These are phyloP conservation scores for Chlorella sorokiniana DNA, from an alignment of 139 green algal species.

Conservation along the genomic window DNA sequence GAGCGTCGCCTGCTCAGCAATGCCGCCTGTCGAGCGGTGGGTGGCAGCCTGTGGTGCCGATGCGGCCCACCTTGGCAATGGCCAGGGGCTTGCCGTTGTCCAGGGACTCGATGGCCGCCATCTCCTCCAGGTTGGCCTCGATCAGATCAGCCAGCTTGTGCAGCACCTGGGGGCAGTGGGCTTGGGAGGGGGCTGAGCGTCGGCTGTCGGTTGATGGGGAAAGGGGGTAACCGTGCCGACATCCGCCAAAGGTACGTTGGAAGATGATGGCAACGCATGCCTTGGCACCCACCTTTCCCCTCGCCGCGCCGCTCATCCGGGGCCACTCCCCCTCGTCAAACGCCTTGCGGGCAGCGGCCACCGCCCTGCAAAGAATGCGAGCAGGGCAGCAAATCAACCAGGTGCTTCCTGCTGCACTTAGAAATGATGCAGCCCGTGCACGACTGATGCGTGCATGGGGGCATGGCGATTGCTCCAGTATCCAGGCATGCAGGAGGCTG, in stretches of 20 bases:
- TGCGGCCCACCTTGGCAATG: conserved; percentile 3
- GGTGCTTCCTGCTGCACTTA: too few relatives aligned
- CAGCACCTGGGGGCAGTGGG: conserved; percentile 28
- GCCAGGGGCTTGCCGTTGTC: conserved; percentile 74
- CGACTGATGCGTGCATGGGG: neutral
- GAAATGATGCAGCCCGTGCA: too few relatives aligned
- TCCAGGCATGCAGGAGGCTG: neutral
- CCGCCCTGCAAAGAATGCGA: neutral
- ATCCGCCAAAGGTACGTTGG: too few relatives aligned
- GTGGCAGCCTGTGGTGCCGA: neutral
- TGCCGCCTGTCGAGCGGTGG: neutral
- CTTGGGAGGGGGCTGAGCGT: conserved; percentile 1
- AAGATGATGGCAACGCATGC: neutral
- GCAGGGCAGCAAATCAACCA: neutral
- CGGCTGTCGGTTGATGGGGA: too few relatives aligned
- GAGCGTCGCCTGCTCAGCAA: too few relatives aligned
- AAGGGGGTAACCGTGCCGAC: too few relatives aligned
- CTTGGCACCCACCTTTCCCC: conserved; percentile 42
- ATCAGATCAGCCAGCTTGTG: conserved; percentile 65
- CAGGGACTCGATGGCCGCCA: conserved; percentile 65
- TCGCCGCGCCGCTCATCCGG: conserved; percentile 55
- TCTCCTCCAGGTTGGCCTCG: conserved; percentile 57
- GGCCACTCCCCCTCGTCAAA: conserved; percentile 76
- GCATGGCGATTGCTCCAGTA: too few relatives aligned
- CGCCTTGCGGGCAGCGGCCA: conserved; percentile 42